Percentiles rank a stretch among this genome's conserved stretches.
Evolutionary conservation across 192 early-diverging fungal genomes (phyloP).

Genomic region (Backusella tarrabulga): DNA sequence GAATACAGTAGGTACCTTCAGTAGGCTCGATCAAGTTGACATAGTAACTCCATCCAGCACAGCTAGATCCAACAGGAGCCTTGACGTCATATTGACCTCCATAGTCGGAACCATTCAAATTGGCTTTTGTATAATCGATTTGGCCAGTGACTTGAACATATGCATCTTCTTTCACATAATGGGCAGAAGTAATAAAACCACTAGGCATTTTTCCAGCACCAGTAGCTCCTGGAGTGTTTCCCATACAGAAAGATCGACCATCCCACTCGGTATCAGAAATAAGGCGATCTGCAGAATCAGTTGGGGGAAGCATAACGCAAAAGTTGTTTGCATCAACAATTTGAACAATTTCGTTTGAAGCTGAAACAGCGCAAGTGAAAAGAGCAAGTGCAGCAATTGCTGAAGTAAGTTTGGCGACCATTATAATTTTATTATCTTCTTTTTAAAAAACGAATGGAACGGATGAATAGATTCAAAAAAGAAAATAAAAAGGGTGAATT

Average conservation of each 20-base stretch:
- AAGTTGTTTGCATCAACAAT: conserved; percentile 36
- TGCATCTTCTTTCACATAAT: conserved; percentile 27
- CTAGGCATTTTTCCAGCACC: conserved; percentile 34
- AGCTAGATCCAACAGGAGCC: conserved; percentile 43
- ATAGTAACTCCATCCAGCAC: conserved; percentile 40
- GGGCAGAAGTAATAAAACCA: conserved; percentile 44
- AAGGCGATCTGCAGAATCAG: conserved; percentile 26
- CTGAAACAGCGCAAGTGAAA: neutral
- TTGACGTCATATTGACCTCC: conserved; percentile 52
- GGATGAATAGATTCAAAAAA: neutral
- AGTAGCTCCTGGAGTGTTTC: conserved; percentile 31
- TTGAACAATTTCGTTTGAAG: conserved; percentile 24
- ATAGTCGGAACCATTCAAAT: conserved; percentile 36
- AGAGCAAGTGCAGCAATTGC: neutral
- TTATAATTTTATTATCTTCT: neutral
- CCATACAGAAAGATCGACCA: conserved; percentile 46
- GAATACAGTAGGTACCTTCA: conserved; percentile 42
- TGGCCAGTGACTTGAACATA: conserved; percentile 61
- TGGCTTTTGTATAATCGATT: conserved; percentile 41
- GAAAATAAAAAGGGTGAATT: neutral
- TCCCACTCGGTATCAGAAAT: conserved; percentile 42
- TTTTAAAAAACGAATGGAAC: neutral
- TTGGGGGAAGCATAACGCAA: conserved; percentile 41
- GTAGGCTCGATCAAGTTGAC: conserved; percentile 46
- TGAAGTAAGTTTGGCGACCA: neutral